Base-by-base conservation (phyloP, 2,329 filamentous ascomycete species). In the Tolypocladium tundrense region DNA sequence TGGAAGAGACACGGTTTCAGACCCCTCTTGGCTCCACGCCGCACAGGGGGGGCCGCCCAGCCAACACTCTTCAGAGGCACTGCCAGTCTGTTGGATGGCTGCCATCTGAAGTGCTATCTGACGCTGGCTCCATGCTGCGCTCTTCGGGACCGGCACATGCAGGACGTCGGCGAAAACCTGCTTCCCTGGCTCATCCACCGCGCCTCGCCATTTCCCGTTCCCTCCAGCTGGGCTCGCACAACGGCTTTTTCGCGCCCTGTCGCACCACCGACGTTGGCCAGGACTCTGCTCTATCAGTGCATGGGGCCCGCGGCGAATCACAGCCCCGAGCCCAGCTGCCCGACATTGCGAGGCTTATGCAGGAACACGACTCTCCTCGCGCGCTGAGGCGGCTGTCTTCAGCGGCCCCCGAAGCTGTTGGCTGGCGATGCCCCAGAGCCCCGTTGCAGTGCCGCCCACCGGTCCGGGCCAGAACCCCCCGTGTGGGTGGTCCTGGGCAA, bases 291-390 rank as follows among this genome's bases (percentile, higher is more conserved):
- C 24, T 40, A 16, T 19, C 7, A 19, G 43, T 27, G 43, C 7
- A 24, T 31, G 14, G 16, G 27, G 45, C 63, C 72, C 61, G 27
- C 57, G 27, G 41, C 54, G 54, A 55, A 55, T 55, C 54, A 48
- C 7, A 11, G 45, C 19, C 8, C 6, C 14, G 24, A 14, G 7
- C 13, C 13, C 5, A 31, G 40, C 16, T 51, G 14, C 21, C 41
- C 43, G 43, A 21, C 42, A 50, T 35, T 24, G 35, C 21, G 14
- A 24, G 41, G n/a, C 54, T 11, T n/a, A 56, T 56, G 54, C 43
- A 56, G 54, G 54, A 51, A 51, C 54, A 56, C 54, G 11, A 27
- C 54, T 27, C 43, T 24, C 13, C 24, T n/a, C 35, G 43, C 24
- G 2, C 31, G 43, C 54, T 50, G 35, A 40, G 43, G 35, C 24